A percentile compares a stretch with the other conserved stretches of the same genome.
These are phyloP conservation scores for Luzula sylvatica DNA, from an alignment of 176 grass and related monocot species.

Conservation along the genomic window DNA sequence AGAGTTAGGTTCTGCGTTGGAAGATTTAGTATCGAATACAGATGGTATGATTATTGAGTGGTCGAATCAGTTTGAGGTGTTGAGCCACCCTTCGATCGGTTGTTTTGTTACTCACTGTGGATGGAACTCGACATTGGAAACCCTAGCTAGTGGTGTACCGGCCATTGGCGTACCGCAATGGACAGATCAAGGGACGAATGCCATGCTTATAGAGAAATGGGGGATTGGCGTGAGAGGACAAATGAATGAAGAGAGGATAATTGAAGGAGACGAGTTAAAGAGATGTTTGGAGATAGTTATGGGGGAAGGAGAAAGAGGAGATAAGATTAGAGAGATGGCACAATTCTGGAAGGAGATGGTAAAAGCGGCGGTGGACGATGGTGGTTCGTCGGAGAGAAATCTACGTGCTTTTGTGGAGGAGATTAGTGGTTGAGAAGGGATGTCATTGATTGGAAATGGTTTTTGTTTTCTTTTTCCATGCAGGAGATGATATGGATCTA, in stretches of 20 bases:
- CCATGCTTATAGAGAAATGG: constrained; percentile 42
- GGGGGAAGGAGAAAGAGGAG: constrained; percentile 8
- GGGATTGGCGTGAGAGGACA: constrained; percentile 46
- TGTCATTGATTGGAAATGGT: not conserved
- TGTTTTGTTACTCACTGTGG: constrained; percentile 83
- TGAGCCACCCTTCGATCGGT: constrained; percentile 45
- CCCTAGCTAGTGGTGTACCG: constrained; percentile 37
- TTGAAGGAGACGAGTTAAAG: constrained; percentile 46
- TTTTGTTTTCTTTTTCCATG: too few relatives aligned
- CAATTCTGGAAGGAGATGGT: constrained; percentile 39
- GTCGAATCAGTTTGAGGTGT: constrained; percentile 54
- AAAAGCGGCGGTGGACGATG: constrained; percentile 12
- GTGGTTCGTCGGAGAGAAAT: constrained; percentile 40
- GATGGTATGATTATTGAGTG: constrained; percentile 59
- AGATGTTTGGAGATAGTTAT: constrained; percentile 34
- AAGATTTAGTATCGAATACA: not conserved
- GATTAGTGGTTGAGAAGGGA: not conserved
- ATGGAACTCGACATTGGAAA: constrained; percentile 64
- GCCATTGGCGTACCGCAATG: constrained; percentile 43
- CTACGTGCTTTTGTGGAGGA: constrained; percentile 34
- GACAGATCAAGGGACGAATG: constrained; percentile 57
- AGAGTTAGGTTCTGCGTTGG: not conserved
- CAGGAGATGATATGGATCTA: too few relatives aligned
- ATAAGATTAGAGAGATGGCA: constrained; percentile 38
- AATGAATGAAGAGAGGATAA: constrained; percentile 27